Evolutionary conservation across 164 flowering plant genomes (phyloP), one percentile per base, ranked within the genome.

Genomic region (Macadamia integrifolia): DNA sequence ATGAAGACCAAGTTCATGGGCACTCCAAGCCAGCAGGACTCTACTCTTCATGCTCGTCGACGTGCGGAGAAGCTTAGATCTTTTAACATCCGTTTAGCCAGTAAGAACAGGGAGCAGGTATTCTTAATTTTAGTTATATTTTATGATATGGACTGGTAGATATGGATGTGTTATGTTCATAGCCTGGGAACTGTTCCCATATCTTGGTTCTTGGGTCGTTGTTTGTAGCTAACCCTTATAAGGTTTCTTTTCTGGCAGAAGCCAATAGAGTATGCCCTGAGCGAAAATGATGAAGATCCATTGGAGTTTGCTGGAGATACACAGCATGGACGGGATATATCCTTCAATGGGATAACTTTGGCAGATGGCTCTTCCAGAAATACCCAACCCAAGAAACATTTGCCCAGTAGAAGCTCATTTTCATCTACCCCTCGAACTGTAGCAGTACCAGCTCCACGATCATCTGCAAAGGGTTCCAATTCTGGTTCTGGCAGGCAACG

Each of bases 11-110:
- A 77, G 70, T 84, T 90, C 62, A 75, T 89, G 60, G 80, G 73
- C 13, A 84, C 90, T 70, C 76, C 81, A 4, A 85, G 81, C 15
- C 79, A 76, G 69, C 71, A 70, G 30, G 81, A 81, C 76, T 82
- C 91, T 23, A 72, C 69, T 12, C 77, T 80, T 66, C 73, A 73
- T 75, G 77, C 89, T 63, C 86, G 74, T 64, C 80, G 72, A 14
- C 90, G 88, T 68, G 86, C 84, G 43, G 96, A 89, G 77, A 87
- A 88, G 79, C 81, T 87, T 9, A 79, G 83, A 73, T 85, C 91
- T 64, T 88, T 81, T 69, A 89, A 82, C 78, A 64, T 69, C 48
- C 80, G 77, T 29, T 76, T 87, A 49, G 52, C 71, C 57, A 49
- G 68, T 72, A 85, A 80, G 71, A 82, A 60, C 73, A 74, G 71